These are phyloP conservation scores for Erysimum pusillum DNA, from an alignment of 441 rosid species.

Conservation along the genomic window DNA sequence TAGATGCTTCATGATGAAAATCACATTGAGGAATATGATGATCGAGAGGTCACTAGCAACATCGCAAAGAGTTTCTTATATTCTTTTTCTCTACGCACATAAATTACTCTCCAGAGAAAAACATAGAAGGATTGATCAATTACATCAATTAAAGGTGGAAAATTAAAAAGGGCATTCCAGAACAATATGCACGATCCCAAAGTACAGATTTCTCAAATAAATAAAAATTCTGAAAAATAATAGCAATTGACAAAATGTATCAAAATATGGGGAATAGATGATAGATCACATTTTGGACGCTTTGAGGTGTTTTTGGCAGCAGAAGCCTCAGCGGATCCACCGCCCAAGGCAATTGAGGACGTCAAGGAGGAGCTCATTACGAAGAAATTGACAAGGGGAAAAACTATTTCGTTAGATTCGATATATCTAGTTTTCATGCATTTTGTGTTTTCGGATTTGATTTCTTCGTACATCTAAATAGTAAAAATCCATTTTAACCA, in stretches of 20 bases:
- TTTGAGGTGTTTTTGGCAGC: slow-evolving; percentile 47
- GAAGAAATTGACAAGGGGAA: neutral
- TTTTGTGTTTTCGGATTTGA: neutral
- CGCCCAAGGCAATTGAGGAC: slow-evolving; percentile 47
- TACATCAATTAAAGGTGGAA: neutral
- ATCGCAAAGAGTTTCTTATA: neutral
- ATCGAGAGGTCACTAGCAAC: neutral
- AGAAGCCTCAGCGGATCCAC: slow-evolving; percentile 52
- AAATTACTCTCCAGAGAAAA: neutral
- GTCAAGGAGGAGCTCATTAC: slow-evolving; percentile 48
- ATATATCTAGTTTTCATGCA: neutral
- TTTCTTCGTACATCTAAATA: neutral
- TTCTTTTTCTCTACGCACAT: neutral
- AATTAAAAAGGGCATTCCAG: neutral
- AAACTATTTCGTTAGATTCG: neutral
- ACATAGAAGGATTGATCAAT: neutral
- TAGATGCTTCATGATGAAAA: neutral
- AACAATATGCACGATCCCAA: slow-evolving; percentile 1
- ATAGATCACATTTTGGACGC: slow-evolving; percentile 55
- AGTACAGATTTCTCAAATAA: neutral
- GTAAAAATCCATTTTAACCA: neutral
- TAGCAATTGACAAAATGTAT: neutral
- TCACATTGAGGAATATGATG: neutral
- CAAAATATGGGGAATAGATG: neutral
- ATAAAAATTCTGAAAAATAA: neutral